Percentiles rank a stretch among this genome's conserved stretches.
phyloP scores from a whole-genome alignment of 78 protist species.

The Anaeramoeba flamelloides region DNA sequence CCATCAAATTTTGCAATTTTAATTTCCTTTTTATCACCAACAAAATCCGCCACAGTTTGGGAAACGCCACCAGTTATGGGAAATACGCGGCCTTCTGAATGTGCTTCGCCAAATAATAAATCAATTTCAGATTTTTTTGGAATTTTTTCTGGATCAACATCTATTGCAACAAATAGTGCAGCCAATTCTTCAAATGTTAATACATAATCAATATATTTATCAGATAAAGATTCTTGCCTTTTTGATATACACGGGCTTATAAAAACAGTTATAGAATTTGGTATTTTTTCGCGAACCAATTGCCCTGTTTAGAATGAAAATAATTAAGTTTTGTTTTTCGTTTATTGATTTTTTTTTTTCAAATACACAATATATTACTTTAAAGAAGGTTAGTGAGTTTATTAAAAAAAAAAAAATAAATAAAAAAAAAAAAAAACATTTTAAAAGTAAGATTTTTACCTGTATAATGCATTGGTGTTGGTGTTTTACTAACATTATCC shows the following conservation, averaged over 20 bases:
- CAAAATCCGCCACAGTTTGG: background rate
- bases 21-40: background rate
- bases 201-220: background rate
- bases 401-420: too few relatives aligned
- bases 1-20: background rate
- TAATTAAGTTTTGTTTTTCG: too few relatives aligned
- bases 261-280: background rate
- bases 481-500: background rate
- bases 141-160: background rate
- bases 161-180: background rate
- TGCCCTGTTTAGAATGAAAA: too few relatives aligned
- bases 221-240: background rate
- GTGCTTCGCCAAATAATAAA: background rate
- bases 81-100: background rate
- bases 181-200: background rate
- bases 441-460: too few relatives aligned
- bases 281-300: background rate
- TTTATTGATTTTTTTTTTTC: too few relatives aligned
- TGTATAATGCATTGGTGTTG: slow-evolving; percentile 1
- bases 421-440: too few relatives aligned
- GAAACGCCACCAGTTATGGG: background rate
- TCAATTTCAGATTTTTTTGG: too few relatives aligned
- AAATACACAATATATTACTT: too few relatives aligned
- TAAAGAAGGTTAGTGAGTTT: too few relatives aligned
- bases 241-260: background rate